phyloP scores from a whole-genome alignment of 495 filamentous ascomycete genomes.

The Penicillium soppii region DNA sequence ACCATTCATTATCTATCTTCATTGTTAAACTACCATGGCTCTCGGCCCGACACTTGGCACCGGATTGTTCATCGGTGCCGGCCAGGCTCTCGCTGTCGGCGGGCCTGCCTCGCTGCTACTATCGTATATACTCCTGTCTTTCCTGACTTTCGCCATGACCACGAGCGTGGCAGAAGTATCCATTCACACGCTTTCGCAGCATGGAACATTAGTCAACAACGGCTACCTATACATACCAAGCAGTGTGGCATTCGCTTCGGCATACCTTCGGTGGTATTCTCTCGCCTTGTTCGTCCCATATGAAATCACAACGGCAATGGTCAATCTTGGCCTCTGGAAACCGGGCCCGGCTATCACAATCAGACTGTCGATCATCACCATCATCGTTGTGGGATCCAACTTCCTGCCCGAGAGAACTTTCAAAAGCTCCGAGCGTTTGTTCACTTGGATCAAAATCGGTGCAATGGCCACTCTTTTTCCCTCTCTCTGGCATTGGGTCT shows the following conservation, averaged over 20 bases:
- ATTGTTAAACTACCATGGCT: slow-evolving; percentile 28
- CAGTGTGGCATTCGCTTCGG: slow-evolving; percentile 55
- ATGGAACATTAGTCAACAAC: slow-evolving; percentile 58
- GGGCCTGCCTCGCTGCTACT: slow-evolving; percentile 41
- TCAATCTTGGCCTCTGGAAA: slow-evolving; percentile 81
- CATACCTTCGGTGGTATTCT: slow-evolving; percentile 58
- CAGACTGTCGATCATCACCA: slow-evolving; percentile 71
- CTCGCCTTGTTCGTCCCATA: slow-evolving; percentile 65
- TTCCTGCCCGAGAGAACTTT: slow-evolving; percentile 76
- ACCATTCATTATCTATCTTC: slow-evolving; percentile 5
- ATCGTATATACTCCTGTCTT: slow-evolving; percentile 46
- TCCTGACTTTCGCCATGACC: slow-evolving; percentile 61
- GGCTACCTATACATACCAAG: slow-evolving; percentile 52
- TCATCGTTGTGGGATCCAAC: slow-evolving; percentile 69
- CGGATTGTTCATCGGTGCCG: slow-evolving; percentile 39
- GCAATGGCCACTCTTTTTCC: slow-evolving; percentile 71
- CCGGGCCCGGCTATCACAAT: slow-evolving; percentile 56
- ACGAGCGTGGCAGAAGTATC: slow-evolving; percentile 63
- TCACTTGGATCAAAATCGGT: slow-evolving; percentile 75
- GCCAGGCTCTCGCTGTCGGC: slow-evolving; percentile 40
- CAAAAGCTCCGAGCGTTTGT: slow-evolving; percentile 75
- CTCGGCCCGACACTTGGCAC: slow-evolving; percentile 41
- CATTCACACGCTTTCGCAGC: slow-evolving; percentile 53
- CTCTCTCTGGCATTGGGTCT: slow-evolving; percentile 68
- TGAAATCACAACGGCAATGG: slow-evolving; percentile 81